Evolutionary conservation across 441 rosid genomes (phyloP).

Genomic region (Populus hybrid): DNA sequence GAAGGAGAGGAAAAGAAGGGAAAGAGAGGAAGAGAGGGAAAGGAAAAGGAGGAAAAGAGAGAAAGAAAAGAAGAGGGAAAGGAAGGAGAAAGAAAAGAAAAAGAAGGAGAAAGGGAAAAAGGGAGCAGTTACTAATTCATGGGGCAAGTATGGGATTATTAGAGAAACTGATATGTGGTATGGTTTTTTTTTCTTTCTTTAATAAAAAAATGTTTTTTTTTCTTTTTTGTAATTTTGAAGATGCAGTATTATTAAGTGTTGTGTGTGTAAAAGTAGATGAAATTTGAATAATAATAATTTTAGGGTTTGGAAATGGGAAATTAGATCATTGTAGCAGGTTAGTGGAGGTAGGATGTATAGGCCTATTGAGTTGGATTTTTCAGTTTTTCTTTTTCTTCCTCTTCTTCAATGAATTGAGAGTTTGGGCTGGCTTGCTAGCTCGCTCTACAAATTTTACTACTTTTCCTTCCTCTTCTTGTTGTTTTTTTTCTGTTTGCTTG

Average conservation of each 20-base stretch:
- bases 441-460: not conserved
- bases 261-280: not conserved
- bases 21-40: constrained; percentile 15
- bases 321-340: not conserved
- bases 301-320: not conserved
- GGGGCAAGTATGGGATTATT: constrained; percentile 92
- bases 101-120: constrained; percentile 67
- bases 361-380: not conserved
- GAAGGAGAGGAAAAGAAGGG: constrained; percentile 22
- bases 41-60: constrained; percentile 16
- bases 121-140: constrained; percentile 82
- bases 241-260: not conserved
- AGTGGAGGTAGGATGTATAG: not conserved
- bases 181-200: not conserved
- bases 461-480: not conserved
- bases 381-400: no score
- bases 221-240: not conserved
- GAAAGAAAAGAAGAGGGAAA: constrained; percentile 28
- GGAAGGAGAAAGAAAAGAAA: constrained; percentile 45
- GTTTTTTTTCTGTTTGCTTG: not conserved
- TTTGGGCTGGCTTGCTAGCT: not conserved
- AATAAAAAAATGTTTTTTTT: no score
- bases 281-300: no score
- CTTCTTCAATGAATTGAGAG: not conserved
- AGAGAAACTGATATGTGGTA: constrained; percentile 98